Conservation (phyloP, 306 rosid species). For the Acacia crassicarpa region DNA sequence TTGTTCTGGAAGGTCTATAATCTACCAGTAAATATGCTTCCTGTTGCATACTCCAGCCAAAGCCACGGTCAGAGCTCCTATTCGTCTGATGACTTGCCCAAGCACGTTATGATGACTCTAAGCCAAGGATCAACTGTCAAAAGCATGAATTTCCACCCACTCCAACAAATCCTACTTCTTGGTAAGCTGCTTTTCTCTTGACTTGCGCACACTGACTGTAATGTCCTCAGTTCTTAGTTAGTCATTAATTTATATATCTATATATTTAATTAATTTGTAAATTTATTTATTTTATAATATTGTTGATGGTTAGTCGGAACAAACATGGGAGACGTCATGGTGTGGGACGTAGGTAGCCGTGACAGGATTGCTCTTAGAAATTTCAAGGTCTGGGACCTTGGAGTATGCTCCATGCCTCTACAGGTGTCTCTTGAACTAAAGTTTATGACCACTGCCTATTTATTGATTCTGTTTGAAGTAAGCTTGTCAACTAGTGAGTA, state of each 20-base stretch:
- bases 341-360: constrained; percentile 82
- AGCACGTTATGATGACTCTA: constrained; percentile 69
- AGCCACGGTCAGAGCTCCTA: constrained; percentile 92
- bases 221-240: constrained; percentile 22
- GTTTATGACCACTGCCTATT: constrained; percentile 7
- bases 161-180: constrained; percentile 86
- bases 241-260: constrained; percentile 5
- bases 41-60: constrained; percentile 69
- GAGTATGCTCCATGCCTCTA: constrained; percentile 61
- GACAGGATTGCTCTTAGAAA: constrained; percentile 75
- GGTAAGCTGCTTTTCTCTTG: constrained; percentile 53
- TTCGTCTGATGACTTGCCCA: constrained; percentile 93
- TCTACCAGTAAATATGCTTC: constrained; percentile 79
- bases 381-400: constrained; percentile 88
- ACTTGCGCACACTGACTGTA: not conserved
- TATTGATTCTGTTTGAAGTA: constrained; percentile 7
- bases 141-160: constrained; percentile 97
- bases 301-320: constrained; percentile 79
- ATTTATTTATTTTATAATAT: constrained; percentile 10
- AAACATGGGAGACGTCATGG: constrained; percentile 83
- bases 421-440: constrained; percentile 58
- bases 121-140: constrained; percentile 74
- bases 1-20: constrained; percentile 69
- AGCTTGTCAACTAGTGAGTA: constrained; percentile 26
- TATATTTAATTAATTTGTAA: not conserved